Conservation (phyloP, 2,329 filamentous ascomycete genomes). For the Trichoderma atroviride region DNA sequence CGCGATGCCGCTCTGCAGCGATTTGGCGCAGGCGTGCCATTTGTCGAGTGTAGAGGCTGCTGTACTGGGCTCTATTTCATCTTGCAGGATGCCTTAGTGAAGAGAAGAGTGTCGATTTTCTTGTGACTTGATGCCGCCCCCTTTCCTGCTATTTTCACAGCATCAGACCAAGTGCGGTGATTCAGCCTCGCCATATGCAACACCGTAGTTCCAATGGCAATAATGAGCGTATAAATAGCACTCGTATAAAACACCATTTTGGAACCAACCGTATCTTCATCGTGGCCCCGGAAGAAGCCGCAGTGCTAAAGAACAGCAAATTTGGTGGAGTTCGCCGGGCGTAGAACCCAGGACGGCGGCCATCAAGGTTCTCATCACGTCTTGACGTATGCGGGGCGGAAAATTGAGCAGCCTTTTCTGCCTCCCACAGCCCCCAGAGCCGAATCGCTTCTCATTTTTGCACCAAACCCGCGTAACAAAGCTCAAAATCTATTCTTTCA, state of each 20-base stretch:
- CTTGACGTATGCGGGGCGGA: slow-evolving; percentile 22
- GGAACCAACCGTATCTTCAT: neutral
- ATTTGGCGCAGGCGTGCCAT: neutral
- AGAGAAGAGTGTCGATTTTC: neutral
- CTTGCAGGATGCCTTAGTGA: too few relatives aligned
- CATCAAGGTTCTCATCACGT: slow-evolving; percentile 25
- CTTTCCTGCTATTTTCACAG: neutral
- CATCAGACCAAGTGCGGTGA: neutral
- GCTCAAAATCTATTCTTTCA: neutral
- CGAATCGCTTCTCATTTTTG: neutral
- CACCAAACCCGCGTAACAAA: neutral
- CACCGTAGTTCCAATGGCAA: neutral
- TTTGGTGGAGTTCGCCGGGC: slow-evolving; percentile 7
- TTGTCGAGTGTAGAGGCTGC: neutral
- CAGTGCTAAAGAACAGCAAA: neutral
- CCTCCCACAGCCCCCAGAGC: neutral
- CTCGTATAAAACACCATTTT: neutral
- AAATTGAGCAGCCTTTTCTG: slow-evolving; percentile 7
- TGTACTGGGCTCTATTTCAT: too few relatives aligned
- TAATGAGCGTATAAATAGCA: neutral
- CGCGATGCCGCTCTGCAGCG: neutral
- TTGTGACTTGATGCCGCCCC: neutral
- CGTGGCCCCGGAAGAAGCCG: neutral
- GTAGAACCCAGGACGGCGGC: neutral
- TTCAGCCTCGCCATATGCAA: neutral